These are phyloP conservation scores for Penicillium ochrochloron DNA, from an alignment of 495 filamentous ascomycete genomes.

Conservation along the genomic window DNA sequence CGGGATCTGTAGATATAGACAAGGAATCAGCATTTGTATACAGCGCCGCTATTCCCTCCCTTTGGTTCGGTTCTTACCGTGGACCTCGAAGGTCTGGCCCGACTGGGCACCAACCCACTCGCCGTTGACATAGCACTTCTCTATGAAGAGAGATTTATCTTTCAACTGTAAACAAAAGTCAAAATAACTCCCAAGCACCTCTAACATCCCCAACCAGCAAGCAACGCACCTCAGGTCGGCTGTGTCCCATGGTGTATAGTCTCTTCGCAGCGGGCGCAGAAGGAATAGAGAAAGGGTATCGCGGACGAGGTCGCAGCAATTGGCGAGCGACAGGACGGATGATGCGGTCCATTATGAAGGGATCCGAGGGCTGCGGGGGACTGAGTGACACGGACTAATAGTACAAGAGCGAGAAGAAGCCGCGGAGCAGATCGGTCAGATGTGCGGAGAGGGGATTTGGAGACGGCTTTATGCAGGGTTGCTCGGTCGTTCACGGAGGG, in stretches of 20 bases:
- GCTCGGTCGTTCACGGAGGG: slow-evolving; percentile 9
- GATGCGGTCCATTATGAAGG: slow-evolving; percentile 45
- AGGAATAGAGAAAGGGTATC: slow-evolving; percentile 49
- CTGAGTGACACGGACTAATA: not conserved
- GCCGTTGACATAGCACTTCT: slow-evolving; percentile 84
- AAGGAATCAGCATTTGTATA: slow-evolving; percentile 12
- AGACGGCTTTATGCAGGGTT: slow-evolving; percentile 23
- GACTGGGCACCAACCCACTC: slow-evolving; percentile 78
- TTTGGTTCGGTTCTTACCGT: slow-evolving; percentile 51
- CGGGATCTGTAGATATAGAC: slow-evolving; percentile 64
- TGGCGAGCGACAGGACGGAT: slow-evolving; percentile 45
- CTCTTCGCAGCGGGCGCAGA: slow-evolving; percentile 37
- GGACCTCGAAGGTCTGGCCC: slow-evolving; percentile 79
- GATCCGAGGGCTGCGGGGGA: not conserved
- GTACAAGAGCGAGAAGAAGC: slow-evolving; percentile 4
- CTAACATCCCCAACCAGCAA: not conserved
- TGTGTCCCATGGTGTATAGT: slow-evolving; percentile 50
- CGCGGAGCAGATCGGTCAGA: slow-evolving; percentile 12
- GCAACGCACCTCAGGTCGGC: slow-evolving; percentile 44
- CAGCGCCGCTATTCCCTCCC: not conserved
- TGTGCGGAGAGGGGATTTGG: slow-evolving; percentile 24
- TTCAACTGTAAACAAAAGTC: slow-evolving; percentile 61
- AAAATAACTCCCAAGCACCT: not conserved
- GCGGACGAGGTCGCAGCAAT: slow-evolving; percentile 41
- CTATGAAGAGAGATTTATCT: slow-evolving; percentile 80